Evolutionary conservation across 805 yeast species (phyloP).

Genomic region (Pichia insulana): DNA sequence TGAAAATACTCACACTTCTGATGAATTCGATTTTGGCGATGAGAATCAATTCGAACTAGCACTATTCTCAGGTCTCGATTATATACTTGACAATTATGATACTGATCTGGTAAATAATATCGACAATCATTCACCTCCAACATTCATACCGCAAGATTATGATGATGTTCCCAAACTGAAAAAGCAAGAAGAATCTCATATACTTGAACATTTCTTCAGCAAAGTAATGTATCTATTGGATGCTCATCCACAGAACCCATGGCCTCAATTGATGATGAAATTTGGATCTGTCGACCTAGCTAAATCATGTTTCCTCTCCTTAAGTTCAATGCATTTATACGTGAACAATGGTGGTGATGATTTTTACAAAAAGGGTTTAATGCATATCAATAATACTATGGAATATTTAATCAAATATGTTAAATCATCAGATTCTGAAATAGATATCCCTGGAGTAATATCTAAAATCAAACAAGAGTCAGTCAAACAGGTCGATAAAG

Average conservation of each 20-base stretch:
- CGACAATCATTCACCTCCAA: background rate
- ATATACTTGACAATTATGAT: conserved; percentile 17
- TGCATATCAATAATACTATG: conserved; percentile 49
- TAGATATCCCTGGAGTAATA: conserved; percentile 29
- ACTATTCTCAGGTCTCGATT: conserved; percentile 26
- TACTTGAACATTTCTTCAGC: conserved; percentile 48
- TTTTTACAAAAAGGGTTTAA: conserved; percentile 43
- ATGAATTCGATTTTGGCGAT: conserved; percentile 16
- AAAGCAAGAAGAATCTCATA: conserved; percentile 40
- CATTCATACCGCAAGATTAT: conserved; percentile 11
- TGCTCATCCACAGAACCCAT: conserved; percentile 52
- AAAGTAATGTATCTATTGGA: conserved; percentile 44
- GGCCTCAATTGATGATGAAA: conserved; percentile 51
- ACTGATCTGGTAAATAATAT: conserved; percentile 3
- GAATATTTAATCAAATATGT: conserved; percentile 42
- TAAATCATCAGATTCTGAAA: conserved; percentile 11
- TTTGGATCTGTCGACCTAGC: conserved; percentile 53
- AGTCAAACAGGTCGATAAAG: conserved; percentile 24
- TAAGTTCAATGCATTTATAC: conserved; percentile 50
- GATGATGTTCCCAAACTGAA: conserved; percentile 13
- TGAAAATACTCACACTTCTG: background rate
- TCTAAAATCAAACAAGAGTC: conserved; percentile 30
- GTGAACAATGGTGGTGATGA: conserved; percentile 45
- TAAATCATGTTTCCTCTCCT: conserved; percentile 46
- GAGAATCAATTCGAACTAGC: conserved; percentile 25